These are phyloP conservation scores for Colletotrichum theobromicola DNA, from an alignment of 2,329 filamentous ascomycete species.

Conservation along the genomic window DNA sequence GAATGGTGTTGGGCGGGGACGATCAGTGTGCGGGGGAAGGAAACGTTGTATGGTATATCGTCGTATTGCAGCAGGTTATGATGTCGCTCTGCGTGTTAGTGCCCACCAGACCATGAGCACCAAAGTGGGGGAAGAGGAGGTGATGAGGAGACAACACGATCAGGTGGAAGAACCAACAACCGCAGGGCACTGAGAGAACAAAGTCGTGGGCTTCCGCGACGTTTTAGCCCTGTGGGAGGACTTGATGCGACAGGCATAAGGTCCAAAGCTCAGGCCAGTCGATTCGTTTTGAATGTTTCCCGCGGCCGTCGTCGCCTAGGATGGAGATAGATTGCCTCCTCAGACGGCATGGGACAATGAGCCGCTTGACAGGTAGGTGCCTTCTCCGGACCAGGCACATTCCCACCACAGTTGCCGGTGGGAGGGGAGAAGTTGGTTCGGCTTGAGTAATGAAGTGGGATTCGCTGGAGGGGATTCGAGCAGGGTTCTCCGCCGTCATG, in stretches of 20 bases:
- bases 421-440: background rate
- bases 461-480: background rate
- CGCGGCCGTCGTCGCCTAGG: background rate
- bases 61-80: slow-evolving; percentile 12
- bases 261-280: slow-evolving; percentile 3
- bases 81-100: slow-evolving; percentile 5
- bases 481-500: slow-evolving; percentile 17
- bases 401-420: background rate
- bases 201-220: background rate
- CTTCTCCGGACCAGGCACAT: background rate
- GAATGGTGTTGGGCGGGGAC: background rate
- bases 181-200: background rate
- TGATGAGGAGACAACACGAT: background rate
- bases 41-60: slow-evolving; percentile 1
- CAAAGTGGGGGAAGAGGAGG: background rate
- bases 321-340: background rate
- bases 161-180: background rate
- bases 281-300: background rate
- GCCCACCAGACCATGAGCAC: background rate
- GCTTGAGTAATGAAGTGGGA: background rate
- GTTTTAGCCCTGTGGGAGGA: background rate
- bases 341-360: background rate
- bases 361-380: background rate
- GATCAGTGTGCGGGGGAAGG: slow-evolving; percentile 8
- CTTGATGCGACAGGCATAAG: background rate